Evolutionary conservation across 768 basidiomycete species (phyloP).

Genomic region (Podaxis sp.): DNA sequence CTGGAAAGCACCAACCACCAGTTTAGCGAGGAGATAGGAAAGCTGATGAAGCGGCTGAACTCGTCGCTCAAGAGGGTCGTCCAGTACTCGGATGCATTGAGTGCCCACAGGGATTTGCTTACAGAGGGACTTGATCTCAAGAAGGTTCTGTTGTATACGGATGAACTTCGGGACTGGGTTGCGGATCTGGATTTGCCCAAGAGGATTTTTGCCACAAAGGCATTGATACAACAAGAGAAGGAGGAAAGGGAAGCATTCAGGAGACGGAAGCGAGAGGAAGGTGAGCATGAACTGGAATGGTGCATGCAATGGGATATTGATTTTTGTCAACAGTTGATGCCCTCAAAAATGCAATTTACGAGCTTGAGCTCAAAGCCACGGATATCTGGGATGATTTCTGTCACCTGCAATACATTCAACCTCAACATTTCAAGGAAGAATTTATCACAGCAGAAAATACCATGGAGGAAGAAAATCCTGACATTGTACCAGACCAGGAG

Average conservation of each 20-base stretch:
- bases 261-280: constrained; percentile 1
- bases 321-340: neutral
- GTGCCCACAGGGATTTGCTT: constrained; percentile 5
- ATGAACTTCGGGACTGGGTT: constrained; percentile 17
- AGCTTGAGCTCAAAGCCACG: constrained; percentile 8
- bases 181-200: constrained; percentile 13
- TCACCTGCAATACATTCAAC: neutral
- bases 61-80: constrained; percentile 5
- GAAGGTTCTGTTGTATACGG: constrained; percentile 18
- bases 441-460: constrained; percentile 5
- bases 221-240: neutral
- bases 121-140: constrained; percentile 8
- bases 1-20: constrained; percentile 11
- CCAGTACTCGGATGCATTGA: constrained; percentile 14
- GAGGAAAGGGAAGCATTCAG: neutral
- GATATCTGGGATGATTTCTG: constrained; percentile 15
- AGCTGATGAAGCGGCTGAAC: constrained; percentile 7
- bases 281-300: neutral
- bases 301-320: neutral
- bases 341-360: neutral
- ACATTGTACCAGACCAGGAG: neutral
- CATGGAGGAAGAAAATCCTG: neutral
- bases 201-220: constrained; percentile 2
- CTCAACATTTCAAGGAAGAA: neutral
- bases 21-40: neutral